Percentiles rank a stretch among this genome's conserved stretches.
These are phyloP conservation scores for Sporormia fimetaria DNA, from an alignment of 495 filamentous ascomycete genomes.

Conservation along the genomic window DNA sequence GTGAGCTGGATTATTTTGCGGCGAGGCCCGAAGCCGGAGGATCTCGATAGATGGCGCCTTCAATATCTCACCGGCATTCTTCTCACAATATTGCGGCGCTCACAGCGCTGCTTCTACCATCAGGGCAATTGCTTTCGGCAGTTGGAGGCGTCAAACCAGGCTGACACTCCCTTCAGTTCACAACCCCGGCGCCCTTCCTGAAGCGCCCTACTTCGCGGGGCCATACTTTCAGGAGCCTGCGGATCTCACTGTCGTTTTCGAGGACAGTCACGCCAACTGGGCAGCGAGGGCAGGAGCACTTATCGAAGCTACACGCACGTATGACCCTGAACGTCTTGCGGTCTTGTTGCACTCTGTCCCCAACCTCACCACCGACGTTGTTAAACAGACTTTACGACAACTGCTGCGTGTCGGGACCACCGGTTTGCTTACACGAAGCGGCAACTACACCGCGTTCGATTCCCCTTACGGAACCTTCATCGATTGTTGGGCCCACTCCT, in stretches of 20 bases:
- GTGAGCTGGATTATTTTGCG: conserved; percentile 3
- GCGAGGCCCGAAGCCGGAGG: conserved; percentile 17
- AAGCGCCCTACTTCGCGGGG: conserved; percentile 16
- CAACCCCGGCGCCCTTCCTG: conserved; percentile 24
- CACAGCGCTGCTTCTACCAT: background rate
- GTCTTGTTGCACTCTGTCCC: conserved; percentile 19
- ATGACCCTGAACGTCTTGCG: conserved; percentile 7
- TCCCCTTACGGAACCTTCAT: conserved; percentile 12
- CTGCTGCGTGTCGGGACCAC: conserved; percentile 8
- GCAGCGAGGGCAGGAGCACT: conserved; percentile 1
- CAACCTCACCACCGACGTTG: conserved; percentile 1
- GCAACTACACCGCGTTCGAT: conserved; percentile 18
- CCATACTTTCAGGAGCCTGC: conserved; percentile 7
- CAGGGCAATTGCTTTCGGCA: conserved; percentile 13
- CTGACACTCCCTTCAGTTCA: conserved; percentile 18
- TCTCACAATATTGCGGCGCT: conserved; percentile 5
- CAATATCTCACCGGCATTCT: conserved; percentile 5
- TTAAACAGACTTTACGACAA: conserved; percentile 4
- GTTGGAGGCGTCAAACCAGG: conserved; percentile 13
- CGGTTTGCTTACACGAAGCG: conserved; percentile 13
- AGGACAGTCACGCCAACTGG: conserved; percentile 17
- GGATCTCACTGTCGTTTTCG: conserved; percentile 22
- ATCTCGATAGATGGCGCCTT: conserved; percentile 2
- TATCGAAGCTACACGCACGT: conserved; percentile 4
- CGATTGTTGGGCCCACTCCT: conserved; percentile 3